Percentiles rank a stretch among this genome's conserved stretches.
phyloP scores from a whole-genome alignment of 805 yeast genomes.

The Candida peoriensis region DNA sequence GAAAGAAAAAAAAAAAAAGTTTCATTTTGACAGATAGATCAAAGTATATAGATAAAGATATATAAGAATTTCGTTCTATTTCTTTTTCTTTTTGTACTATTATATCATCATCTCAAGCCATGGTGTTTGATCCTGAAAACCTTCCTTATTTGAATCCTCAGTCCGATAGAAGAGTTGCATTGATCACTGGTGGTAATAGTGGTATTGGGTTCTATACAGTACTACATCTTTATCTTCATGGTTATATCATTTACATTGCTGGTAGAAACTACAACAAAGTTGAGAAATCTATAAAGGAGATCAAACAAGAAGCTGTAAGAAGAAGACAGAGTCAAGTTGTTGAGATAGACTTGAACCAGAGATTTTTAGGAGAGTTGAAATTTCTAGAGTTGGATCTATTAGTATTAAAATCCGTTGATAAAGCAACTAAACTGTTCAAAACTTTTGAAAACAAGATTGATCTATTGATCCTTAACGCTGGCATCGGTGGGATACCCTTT shows the following conservation, averaged over 20 bases:
- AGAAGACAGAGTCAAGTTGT: slow-evolving; percentile 9
- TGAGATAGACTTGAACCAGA: slow-evolving; percentile 11
- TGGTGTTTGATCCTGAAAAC: slow-evolving; percentile 31
- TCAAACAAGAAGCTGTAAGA: slow-evolving; percentile 46
- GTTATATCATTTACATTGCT: slow-evolving; percentile 68
- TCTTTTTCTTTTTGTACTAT: too few species aligned
- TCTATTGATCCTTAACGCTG: slow-evolving; percentile 71
- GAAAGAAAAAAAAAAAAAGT: too few species aligned
- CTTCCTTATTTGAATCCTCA: slow-evolving; percentile 61
- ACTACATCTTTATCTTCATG: slow-evolving; percentile 72
- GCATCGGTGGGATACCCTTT: slow-evolving; percentile 74
- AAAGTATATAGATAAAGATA: too few species aligned
- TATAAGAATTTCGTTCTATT: too few species aligned
- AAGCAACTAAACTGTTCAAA: slow-evolving; percentile 43
- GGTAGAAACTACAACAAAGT: slow-evolving; percentile 61
- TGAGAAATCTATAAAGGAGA: slow-evolving; percentile 48
- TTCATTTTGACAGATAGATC: too few species aligned
- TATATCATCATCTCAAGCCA: too few species aligned
- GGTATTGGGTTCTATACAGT: slow-evolving; percentile 80
- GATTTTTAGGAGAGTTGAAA: slow-evolving; percentile 45
- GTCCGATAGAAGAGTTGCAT: slow-evolving; percentile 52
- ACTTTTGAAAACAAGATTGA: slow-evolving; percentile 46
- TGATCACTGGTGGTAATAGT: slow-evolving; percentile 77
- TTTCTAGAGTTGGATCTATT: slow-evolving; percentile 51
- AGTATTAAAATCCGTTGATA: slow-evolving; percentile 37